A percentile compares a stretch with the other conserved stretches of the same genome.
Conservation (phyloP, 1,139 yeast genomes). For the Blastobotrys persicus region DNA sequence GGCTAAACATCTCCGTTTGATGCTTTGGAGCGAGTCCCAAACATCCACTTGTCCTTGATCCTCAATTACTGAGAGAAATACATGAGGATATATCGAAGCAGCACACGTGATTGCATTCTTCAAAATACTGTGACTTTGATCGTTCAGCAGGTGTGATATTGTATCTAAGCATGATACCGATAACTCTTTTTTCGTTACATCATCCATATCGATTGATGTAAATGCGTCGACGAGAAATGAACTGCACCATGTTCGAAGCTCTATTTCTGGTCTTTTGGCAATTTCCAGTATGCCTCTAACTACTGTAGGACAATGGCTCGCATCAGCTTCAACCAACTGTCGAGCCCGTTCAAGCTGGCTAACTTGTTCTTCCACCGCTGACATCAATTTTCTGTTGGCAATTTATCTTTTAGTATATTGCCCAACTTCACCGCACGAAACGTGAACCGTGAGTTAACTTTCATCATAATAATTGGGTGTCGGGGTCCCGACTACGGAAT, state of each 20-base stretch:
- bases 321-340: constrained; percentile 37
- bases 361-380: constrained; percentile 25
- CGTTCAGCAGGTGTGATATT: constrained; percentile 31
- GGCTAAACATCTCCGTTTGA: constrained; percentile 35
- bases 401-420: too few relatives aligned
- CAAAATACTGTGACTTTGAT: constrained; percentile 29
- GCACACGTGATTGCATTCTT: constrained; percentile 36
- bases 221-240: constrained; percentile 42
- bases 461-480: too few relatives aligned
- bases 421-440: too few relatives aligned
- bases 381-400: too few relatives aligned
- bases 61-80: constrained; percentile 33
- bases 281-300: constrained; percentile 35
- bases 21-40: constrained; percentile 33
- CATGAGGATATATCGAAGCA: constrained; percentile 37
- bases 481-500: too few relatives aligned
- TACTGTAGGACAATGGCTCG: constrained; percentile 38
- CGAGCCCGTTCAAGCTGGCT: constrained; percentile 40
- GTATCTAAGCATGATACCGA: constrained; percentile 37
- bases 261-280: constrained; percentile 32
- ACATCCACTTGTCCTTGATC: constrained; percentile 28
- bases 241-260: constrained; percentile 41
- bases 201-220: constrained; percentile 32
- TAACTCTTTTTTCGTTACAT: constrained; percentile 29
- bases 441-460: too few relatives aligned